Conservation (phyloP, 208 protist genomes). For the Tritrichomonas foetus region DNA sequence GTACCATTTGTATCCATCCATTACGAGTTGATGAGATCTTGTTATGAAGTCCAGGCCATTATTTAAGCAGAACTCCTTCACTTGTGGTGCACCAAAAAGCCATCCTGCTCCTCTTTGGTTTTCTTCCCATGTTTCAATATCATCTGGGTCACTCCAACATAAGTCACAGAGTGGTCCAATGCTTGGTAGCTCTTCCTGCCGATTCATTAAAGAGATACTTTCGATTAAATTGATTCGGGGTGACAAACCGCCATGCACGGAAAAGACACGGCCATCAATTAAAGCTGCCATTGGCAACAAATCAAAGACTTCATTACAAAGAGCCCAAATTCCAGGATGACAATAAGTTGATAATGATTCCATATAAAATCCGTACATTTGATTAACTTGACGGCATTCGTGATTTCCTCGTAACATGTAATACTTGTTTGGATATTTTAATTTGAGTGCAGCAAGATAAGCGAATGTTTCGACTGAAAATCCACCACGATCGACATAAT, state of each 20-base stretch:
- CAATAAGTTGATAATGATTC: slow-evolving; percentile 75
- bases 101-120: slow-evolving; percentile 75
- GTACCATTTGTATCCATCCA: slow-evolving; percentile 82
- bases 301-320: slow-evolving; percentile 76
- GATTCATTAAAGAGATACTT: slow-evolving; percentile 72
- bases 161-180: slow-evolving; percentile 66
- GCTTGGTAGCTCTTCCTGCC: slow-evolving; percentile 62
- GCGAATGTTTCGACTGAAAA: slow-evolving; percentile 3
- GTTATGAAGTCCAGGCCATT: slow-evolving; percentile 72
- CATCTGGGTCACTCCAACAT: slow-evolving; percentile 78
- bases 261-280: slow-evolving; percentile 46
- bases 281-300: slow-evolving; percentile 70
- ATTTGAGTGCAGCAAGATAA: slow-evolving; percentile 20
- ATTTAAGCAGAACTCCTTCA: slow-evolving; percentile 64
- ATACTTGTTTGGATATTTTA: slow-evolving; percentile 71
- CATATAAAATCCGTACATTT: slow-evolving; percentile 81
- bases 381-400: slow-evolving; percentile 79
- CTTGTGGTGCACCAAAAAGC: slow-evolving; percentile 69
- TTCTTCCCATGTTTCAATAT: slow-evolving; percentile 69
- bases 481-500: slow-evolving; percentile 24
- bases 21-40: slow-evolving; percentile 76
- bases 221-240: background rate
- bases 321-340: slow-evolving; percentile 72
- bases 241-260: slow-evolving; percentile 28
- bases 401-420: slow-evolving; percentile 82